phyloP scores from a whole-genome alignment of 2,329 filamentous ascomycete genomes.

The Truncatella angustata region DNA sequence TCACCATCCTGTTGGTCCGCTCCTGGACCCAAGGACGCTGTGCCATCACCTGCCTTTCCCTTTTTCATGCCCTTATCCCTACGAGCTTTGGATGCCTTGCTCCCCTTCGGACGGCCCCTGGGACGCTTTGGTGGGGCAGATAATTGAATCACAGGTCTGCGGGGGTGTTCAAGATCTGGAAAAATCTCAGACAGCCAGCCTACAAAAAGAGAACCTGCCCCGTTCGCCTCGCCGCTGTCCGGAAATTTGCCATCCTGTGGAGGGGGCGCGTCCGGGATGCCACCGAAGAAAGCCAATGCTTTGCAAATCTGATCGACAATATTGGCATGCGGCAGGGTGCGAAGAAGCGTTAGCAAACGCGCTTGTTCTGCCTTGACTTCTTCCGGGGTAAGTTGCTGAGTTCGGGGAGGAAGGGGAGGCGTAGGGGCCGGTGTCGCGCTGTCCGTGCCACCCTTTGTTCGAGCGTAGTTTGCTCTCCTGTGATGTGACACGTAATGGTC shows the following conservation, averaged over 20 bases:
- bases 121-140: constrained; percentile 36
- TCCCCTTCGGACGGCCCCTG: constrained; percentile 56
- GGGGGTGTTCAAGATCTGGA: constrained; percentile 37
- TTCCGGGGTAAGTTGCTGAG: constrained; percentile 33
- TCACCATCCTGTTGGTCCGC: constrained; percentile 15
- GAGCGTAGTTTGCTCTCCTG: constrained; percentile 35
- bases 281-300: constrained; percentile 62
- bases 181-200: constrained; percentile 65
- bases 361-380: constrained; percentile 60
- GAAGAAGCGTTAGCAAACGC: constrained; percentile 55
- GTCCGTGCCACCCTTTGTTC: constrained; percentile 25
- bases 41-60: constrained; percentile 27
- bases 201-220: constrained; percentile 56
- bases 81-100: constrained; percentile 46
- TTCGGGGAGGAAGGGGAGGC: not conserved
- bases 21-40: constrained; percentile 13
- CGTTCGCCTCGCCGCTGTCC: constrained; percentile 54
- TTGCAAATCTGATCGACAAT: constrained; percentile 64
- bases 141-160: constrained; percentile 20
- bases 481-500: constrained; percentile 52
- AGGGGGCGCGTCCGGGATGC: constrained; percentile 54
- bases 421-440: constrained; percentile 15
- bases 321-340: constrained; percentile 51
- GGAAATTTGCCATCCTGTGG: constrained; percentile 51
- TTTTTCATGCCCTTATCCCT: constrained; percentile 54